These are phyloP conservation scores for Irpex sp. DNA, from an alignment of 1,284 basidiomycete species.

Conservation along the genomic window DNA sequence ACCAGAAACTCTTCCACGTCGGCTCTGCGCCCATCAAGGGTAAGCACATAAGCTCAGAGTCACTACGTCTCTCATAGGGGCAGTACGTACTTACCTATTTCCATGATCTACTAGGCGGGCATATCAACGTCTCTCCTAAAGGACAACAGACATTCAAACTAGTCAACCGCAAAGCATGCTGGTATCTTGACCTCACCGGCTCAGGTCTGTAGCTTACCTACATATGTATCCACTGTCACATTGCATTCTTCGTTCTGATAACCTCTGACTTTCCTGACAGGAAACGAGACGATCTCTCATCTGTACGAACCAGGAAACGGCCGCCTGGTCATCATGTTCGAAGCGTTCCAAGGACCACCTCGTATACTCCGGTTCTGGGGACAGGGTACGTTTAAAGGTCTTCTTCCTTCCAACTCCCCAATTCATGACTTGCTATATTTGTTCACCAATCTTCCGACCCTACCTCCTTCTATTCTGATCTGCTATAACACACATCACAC, in stretches of 20 bases:
- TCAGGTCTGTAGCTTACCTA: slow-evolving; percentile 38
- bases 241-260: background rate
- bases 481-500: background rate
- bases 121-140: slow-evolving; percentile 57
- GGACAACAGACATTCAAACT: slow-evolving; percentile 47
- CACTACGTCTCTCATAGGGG: too few species aligned
- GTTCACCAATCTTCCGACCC: background rate
- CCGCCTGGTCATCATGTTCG: slow-evolving; percentile 53
- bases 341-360: slow-evolving; percentile 52
- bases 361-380: slow-evolving; percentile 50
- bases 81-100: too few species aligned
- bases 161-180: slow-evolving; percentile 41
- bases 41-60: background rate
- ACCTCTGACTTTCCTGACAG: slow-evolving; percentile 22
- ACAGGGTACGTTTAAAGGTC: slow-evolving; percentile 30
- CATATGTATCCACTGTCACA: background rate
- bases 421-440: background rate
- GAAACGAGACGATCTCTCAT: slow-evolving; percentile 54
- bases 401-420: background rate
- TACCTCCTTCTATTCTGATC: background rate
- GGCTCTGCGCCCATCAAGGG: slow-evolving; percentile 49
- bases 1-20: slow-evolving; percentile 55
- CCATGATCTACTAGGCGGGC: slow-evolving; percentile 30
- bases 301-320: slow-evolving; percentile 47
- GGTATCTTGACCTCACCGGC: slow-evolving; percentile 57